Conservation (phyloP, 2,329 filamentous ascomycete species). For the Aphanoascus verrucosus region DNA sequence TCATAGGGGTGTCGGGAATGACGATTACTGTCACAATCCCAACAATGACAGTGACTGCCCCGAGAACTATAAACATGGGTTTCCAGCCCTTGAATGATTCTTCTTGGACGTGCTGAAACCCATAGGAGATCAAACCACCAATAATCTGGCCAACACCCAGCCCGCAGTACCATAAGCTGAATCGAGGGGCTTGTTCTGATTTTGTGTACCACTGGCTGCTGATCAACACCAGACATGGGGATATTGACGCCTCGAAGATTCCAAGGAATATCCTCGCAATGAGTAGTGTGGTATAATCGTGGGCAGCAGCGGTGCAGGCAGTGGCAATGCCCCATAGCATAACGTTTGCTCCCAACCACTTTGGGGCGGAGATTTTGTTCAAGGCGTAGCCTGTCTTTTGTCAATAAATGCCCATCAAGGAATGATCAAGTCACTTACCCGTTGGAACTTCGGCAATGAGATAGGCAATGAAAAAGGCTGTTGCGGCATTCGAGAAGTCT, state of each 20-base stretch:
- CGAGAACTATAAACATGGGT: constrained; percentile 11
- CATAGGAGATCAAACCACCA: constrained; percentile 21
- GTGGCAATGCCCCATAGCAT: constrained; percentile 49
- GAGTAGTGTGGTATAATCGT: constrained; percentile 27
- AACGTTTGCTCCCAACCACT: constrained; percentile 51
- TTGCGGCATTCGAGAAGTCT: constrained; percentile 53
- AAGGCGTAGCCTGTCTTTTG: constrained; percentile 42
- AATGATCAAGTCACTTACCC: constrained; percentile 31
- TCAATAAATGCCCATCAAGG: neutral
- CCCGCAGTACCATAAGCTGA: constrained; percentile 49
- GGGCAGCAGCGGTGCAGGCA: constrained; percentile 39
- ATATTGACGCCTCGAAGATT: constrained; percentile 25
- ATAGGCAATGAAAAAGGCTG: constrained; percentile 53
- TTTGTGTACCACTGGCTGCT: constrained; percentile 30
- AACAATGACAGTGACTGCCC: constrained; percentile 6
- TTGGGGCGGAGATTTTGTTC: constrained; percentile 50
- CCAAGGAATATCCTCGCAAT: constrained; percentile 25
- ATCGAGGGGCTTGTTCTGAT: constrained; percentile 44
- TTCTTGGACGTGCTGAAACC: constrained; percentile 18
- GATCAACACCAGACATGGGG: constrained; percentile 23
- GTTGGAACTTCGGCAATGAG: constrained; percentile 51
- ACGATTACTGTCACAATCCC: constrained; percentile 6
- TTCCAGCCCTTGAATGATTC: constrained; percentile 20
- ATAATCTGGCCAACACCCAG: constrained; percentile 38
- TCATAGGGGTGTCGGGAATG: constrained; percentile 12